These are phyloP conservation scores for Cyberlindnera japonica DNA, from an alignment of 805 yeast species.

Conservation along the genomic window DNA sequence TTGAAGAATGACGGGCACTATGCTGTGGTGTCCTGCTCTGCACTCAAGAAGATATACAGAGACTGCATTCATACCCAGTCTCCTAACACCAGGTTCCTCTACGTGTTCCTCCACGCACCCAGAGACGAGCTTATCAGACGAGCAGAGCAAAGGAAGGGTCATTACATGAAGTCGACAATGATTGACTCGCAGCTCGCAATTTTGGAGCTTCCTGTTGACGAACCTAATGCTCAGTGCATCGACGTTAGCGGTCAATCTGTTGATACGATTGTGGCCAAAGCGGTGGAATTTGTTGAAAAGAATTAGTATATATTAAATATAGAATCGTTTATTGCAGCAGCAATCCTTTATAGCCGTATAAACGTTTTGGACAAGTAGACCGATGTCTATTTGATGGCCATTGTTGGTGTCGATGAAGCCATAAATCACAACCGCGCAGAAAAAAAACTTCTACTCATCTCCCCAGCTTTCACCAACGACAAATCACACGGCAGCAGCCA, in stretches of 20 bases:
- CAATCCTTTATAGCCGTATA: too few species aligned
- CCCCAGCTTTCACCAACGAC: too few species aligned
- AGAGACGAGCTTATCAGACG: slow-evolving; percentile 58
- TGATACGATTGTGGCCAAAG: slow-evolving; percentile 13
- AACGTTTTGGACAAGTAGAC: too few species aligned
- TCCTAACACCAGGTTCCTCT: slow-evolving; percentile 42
- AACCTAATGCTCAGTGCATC: slow-evolving; percentile 29
- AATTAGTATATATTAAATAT: too few species aligned
- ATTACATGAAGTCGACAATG: slow-evolving; percentile 87
- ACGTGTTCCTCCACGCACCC: slow-evolving; percentile 65
- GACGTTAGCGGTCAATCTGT: slow-evolving; percentile 29
- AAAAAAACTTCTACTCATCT: too few species aligned
- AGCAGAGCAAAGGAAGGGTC: slow-evolving; percentile 62
- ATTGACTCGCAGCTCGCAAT: slow-evolving; percentile 71
- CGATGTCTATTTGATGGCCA: too few species aligned
- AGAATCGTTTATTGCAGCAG: too few species aligned
- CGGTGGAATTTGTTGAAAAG: slow-evolving; percentile 11
- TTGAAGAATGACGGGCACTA: slow-evolving; percentile 26
- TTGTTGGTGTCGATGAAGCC: too few species aligned
- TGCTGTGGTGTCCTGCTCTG: slow-evolving; percentile 75
- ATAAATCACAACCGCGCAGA: too few species aligned
- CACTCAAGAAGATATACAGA: slow-evolving; percentile 73
- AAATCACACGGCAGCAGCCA: too few species aligned
- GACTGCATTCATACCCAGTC: slow-evolving; percentile 44
- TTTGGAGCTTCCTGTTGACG: slow-evolving; percentile 62